Evolutionary conservation across 169 alveolate genomes (phyloP).

Genomic region (Babesia sp.): DNA sequence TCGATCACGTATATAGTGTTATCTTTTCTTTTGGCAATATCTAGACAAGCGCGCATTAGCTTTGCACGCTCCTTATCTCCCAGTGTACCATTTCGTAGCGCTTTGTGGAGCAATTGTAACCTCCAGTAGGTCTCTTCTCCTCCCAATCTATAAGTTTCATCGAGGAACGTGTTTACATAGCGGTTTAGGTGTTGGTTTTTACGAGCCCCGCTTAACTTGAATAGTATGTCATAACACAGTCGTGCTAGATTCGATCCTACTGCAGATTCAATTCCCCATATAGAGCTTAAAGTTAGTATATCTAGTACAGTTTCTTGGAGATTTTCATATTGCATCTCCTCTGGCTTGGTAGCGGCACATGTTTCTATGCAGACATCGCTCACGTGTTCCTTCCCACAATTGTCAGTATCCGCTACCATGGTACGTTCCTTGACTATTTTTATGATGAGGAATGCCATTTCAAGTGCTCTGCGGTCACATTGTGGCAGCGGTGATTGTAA

Average conservation of each 20-base stretch:
- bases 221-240: slow-evolving; percentile 33
- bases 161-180: neutral
- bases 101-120: slow-evolving; percentile 9
- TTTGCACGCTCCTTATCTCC: neutral
- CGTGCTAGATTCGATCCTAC: slow-evolving; percentile 12
- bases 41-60: neutral
- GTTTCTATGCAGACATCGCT: slow-evolving; percentile 3
- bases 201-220: neutral
- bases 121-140: slow-evolving; percentile 19
- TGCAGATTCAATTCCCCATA: slow-evolving; percentile 41
- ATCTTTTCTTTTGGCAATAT: neutral
- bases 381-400: neutral
- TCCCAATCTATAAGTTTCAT: neutral
- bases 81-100: neutral
- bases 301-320: neutral
- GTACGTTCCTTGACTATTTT: neutral
- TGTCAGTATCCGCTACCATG: neutral
- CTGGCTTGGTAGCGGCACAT: neutral
- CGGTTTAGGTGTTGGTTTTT: slow-evolving; percentile 3
- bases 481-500: neutral
- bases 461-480: slow-evolving; percentile 23
- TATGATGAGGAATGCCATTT: slow-evolving; percentile 15
- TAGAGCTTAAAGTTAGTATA: slow-evolving; percentile 1
- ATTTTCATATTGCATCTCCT: neutral
- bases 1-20: slow-evolving; percentile 33